These are phyloP conservation scores for Ophiostoma sp. DNA, from an alignment of 2,329 filamentous ascomycete genomes.

Conservation along the genomic window DNA sequence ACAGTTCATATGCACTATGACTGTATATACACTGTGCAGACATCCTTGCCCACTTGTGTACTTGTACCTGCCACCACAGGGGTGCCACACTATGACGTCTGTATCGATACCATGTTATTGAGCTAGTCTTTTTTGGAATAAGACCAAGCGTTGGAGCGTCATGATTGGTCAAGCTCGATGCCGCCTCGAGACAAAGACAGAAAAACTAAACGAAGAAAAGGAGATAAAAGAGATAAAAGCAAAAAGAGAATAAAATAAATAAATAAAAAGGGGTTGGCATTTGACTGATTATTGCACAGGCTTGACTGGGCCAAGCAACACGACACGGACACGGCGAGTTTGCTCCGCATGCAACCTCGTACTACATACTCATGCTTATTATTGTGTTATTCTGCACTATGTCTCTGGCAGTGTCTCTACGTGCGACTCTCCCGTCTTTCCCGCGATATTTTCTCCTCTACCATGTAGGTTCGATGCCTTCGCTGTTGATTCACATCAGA, in stretches of 20 bases:
- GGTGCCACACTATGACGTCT: constrained; percentile 12
- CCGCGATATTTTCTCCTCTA: too few relatives aligned
- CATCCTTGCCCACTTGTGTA: neutral
- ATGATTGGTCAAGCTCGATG: neutral
- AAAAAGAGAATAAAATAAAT: neutral
- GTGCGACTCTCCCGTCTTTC: neutral
- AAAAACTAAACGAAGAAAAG: neutral
- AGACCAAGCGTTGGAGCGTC: neutral
- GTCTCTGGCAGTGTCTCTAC: too few relatives aligned
- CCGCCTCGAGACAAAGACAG: neutral
- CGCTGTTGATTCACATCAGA: too few relatives aligned
- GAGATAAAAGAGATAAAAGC: neutral
- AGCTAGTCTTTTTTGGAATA: neutral
- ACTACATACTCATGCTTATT: neutral
- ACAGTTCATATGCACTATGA: neutral
- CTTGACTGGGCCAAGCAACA: neutral
- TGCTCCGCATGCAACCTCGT: constrained; percentile 13
- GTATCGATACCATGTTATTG: neutral
- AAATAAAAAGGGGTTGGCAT: neutral
- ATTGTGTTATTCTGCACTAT: too few relatives aligned
- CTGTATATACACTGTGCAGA: neutral
- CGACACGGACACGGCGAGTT: constrained; percentile 2
- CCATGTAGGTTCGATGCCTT: neutral
- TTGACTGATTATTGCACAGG: too few relatives aligned
- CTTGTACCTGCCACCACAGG: constrained; percentile 7